phyloP scores from a whole-genome alignment of 441 rosid genomes.

The Aquilaria agallochum region DNA sequence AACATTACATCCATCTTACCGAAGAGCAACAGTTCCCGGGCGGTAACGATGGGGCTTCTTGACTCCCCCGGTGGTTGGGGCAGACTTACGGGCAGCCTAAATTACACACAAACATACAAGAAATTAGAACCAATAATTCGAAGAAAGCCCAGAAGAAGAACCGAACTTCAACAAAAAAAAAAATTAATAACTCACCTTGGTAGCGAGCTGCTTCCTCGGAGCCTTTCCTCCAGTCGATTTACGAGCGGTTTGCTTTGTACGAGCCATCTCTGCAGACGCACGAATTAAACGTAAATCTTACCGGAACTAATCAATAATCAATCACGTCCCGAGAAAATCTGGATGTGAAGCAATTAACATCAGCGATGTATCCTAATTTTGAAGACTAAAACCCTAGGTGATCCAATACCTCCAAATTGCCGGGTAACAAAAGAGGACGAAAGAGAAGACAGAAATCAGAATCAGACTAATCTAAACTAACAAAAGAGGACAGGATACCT shows the following conservation, averaged over 20 bases:
- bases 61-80: constrained; percentile 67
- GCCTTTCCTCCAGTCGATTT: constrained; percentile 75
- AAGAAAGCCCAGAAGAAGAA: rapidly evolving
- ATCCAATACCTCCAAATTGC: constrained; percentile 1
- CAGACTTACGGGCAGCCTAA: constrained; percentile 70
- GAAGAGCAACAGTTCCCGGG: constrained; percentile 73
- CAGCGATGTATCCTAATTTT: neutral
- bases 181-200: constrained; percentile 27
- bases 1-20: constrained; percentile 14
- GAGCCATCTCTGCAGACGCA: constrained; percentile 43
- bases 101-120: no score
- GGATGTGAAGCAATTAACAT: neutral
- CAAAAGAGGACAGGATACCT: neutral
- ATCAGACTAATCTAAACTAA: neutral
- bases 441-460: neutral
- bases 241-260: constrained; percentile 75
- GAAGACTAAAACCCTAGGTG: neutral
- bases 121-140: no score
- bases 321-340: neutral
- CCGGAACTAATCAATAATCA: neutral
- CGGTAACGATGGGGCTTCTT: constrained; percentile 73
- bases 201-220: constrained; percentile 74
- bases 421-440: no score
- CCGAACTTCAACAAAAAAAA: neutral
- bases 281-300: neutral